These are phyloP conservation scores for Penicillium sp. DNA, from an alignment of 2,329 filamentous ascomycete genomes.

Conservation along the genomic window DNA sequence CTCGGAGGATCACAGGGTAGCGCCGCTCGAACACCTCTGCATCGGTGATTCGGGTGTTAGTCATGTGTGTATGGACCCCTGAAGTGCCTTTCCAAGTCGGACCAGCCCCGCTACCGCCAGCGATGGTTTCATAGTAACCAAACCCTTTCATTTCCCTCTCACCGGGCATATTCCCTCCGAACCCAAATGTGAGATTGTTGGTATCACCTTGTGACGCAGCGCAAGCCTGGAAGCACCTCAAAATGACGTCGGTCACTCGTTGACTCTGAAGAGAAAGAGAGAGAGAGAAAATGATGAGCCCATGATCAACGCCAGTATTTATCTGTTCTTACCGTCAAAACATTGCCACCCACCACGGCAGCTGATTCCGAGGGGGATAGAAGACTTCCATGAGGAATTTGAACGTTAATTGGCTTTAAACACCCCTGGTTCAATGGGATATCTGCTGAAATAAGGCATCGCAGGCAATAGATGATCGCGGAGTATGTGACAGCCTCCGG, in stretches of 20 bases:
- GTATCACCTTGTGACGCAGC: constrained; percentile 74
- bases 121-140: constrained; percentile 82
- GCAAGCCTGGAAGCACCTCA: constrained; percentile 72
- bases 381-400: constrained; percentile 68
- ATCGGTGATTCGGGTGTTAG: constrained; percentile 81
- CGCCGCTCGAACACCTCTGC: constrained; percentile 75
- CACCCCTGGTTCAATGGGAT: constrained; percentile 84
- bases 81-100: constrained; percentile 70
- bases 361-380: constrained; percentile 70
- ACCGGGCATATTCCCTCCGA: constrained; percentile 22
- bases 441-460: constrained; percentile 71
- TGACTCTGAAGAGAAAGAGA: constrained; percentile 17
- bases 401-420: constrained; percentile 68
- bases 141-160: constrained; percentile 47
- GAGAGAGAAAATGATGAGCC: not conserved
- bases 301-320: not conserved
- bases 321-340: constrained; percentile 65
- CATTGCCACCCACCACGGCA: constrained; percentile 76
- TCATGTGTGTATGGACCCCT: constrained; percentile 83
- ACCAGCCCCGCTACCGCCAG: constrained; percentile 73
- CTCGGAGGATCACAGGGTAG: constrained; percentile 70
- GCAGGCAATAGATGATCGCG: constrained; percentile 78
- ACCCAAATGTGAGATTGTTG: constrained; percentile 58
- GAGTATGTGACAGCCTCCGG: constrained; percentile 75
- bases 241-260: constrained; percentile 61